Percentiles rank a stretch among this genome's conserved stretches.
phyloP scores from a whole-genome alignment of 768 basidiomycete genomes.

The Tulasnella sp. region DNA sequence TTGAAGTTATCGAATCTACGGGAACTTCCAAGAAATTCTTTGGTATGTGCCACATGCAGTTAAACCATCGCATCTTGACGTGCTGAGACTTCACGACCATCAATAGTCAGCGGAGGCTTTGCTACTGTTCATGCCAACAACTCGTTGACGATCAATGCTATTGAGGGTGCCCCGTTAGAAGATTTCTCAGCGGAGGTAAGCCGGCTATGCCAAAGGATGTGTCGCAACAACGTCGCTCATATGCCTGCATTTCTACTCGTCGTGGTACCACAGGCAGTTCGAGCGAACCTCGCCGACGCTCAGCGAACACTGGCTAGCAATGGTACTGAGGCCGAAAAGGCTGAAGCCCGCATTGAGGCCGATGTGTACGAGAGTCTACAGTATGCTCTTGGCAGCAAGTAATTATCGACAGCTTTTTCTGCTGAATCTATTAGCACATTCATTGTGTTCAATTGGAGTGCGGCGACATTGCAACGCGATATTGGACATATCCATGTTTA shows the following conservation, averaged over 20 bases:
- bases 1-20: constrained; percentile 82
- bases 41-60: constrained; percentile 43
- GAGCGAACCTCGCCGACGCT: constrained; percentile 80
- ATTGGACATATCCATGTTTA: not conserved
- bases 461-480: not conserved
- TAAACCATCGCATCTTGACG: not conserved
- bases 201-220: constrained; percentile 7
- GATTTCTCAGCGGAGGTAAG: constrained; percentile 81
- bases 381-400: constrained; percentile 44
- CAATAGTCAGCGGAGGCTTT: constrained; percentile 84
- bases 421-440: not conserved
- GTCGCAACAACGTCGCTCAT: not conserved
- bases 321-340: constrained; percentile 86
- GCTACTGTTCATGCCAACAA: constrained; percentile 98
- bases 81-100: not conserved
- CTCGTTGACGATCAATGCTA: constrained; percentile 88
- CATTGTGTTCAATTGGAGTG: not conserved
- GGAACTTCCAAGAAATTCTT: constrained; percentile 89
- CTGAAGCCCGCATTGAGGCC: constrained; percentile 85
- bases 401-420: not conserved
- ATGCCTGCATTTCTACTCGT: not conserved
- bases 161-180: constrained; percentile 89
- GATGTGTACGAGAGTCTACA: constrained; percentile 96
- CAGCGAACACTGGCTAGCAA: constrained; percentile 65
- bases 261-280: constrained; percentile 66